Evolutionary conservation across 2,329 filamentous ascomycete species (phyloP).

Genomic region (Verticillium isaacii): DNA sequence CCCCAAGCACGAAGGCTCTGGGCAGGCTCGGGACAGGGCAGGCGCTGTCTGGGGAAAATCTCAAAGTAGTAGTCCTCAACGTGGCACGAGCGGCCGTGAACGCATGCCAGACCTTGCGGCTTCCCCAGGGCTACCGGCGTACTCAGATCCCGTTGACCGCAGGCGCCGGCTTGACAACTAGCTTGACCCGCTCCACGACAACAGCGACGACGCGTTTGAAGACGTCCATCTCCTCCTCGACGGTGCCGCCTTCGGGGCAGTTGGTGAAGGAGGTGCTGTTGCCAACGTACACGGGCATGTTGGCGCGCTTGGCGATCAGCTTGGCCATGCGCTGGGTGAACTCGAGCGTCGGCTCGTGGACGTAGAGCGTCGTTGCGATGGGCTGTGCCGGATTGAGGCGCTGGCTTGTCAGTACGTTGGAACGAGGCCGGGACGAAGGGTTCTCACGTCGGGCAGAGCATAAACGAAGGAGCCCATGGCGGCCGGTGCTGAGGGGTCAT

Average conservation of each 20-base stretch:
- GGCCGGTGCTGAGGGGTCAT: slow-evolving; percentile 43
- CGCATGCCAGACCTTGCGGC: no score
- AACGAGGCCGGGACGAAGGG: not conserved
- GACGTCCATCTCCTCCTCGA: slow-evolving; percentile 93
- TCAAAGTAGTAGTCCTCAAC: not conserved
- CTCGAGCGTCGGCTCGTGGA: slow-evolving; percentile 71
- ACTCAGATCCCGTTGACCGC: not conserved
- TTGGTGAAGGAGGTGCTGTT: slow-evolving; percentile 77
- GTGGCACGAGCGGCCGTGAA: not conserved
- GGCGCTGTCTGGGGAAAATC: not conserved
- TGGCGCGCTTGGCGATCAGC: slow-evolving; percentile 68
- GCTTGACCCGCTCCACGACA: slow-evolving; percentile 51
- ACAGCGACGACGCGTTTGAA: slow-evolving; percentile 71
- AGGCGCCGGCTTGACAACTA: slow-evolving; percentile 15
- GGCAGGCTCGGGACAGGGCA: not conserved
- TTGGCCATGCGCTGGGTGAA: slow-evolving; percentile 83
- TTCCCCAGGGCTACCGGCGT: not conserved
- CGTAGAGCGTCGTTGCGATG: slow-evolving; percentile 75
- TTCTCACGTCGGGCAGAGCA: slow-evolving; percentile 77
- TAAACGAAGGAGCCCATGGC: slow-evolving; percentile 89
- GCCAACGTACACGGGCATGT: slow-evolving; percentile 80
- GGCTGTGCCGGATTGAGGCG: slow-evolving; percentile 54
- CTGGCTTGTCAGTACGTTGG: slow-evolving; percentile 22
- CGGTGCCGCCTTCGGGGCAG: slow-evolving; percentile 69
- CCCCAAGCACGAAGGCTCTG: no score